Conservation (phyloP, 441 rosid species). For the Cnidoscolus chayamansa region DNA sequence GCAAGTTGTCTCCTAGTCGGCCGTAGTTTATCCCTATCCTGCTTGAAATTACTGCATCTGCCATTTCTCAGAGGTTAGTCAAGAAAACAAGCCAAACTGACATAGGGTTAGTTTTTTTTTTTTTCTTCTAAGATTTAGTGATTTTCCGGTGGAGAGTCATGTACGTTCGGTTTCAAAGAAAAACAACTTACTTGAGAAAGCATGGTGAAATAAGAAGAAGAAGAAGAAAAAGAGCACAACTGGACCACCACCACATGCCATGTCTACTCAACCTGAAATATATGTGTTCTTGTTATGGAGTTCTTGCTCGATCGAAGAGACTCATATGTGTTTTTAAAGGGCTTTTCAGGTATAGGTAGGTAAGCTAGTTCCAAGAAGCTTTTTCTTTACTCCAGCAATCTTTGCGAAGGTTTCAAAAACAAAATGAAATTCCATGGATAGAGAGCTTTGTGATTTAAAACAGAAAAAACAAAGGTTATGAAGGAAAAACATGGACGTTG, state of each 20-base stretch:
- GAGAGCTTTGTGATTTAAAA: slow-evolving; percentile 1
- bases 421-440: not conserved
- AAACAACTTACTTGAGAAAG: slow-evolving; percentile 29
- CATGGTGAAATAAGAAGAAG: slow-evolving; percentile 20
- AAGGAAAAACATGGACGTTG: not conserved
- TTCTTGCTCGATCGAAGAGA: not conserved
- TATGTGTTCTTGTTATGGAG: not conserved
- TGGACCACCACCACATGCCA: not conserved
- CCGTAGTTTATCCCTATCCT: slow-evolving; percentile 81
- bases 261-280: slow-evolving; percentile 1
- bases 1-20: slow-evolving; percentile 62
- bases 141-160: not conserved
- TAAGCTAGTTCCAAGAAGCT: slow-evolving; percentile 15
- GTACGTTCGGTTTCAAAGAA: not conserved
- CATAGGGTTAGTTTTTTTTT: no score
- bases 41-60: slow-evolving; percentile 37
- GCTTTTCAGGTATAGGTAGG: not conserved
- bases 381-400: slow-evolving; percentile 13
- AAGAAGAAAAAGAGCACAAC: slow-evolving; percentile 15
- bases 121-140: no score
- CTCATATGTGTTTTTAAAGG: slow-evolving; percentile 22
- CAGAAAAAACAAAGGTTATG: slow-evolving; percentile 6
- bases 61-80: not conserved
- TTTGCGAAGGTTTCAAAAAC: slow-evolving; percentile 18
- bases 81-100: not conserved